Evolutionary conservation across 108 stramenopile species (phyloP), one percentile per base, ranked within the genome.

Genomic region (Cylindrotheca closterium): DNA sequence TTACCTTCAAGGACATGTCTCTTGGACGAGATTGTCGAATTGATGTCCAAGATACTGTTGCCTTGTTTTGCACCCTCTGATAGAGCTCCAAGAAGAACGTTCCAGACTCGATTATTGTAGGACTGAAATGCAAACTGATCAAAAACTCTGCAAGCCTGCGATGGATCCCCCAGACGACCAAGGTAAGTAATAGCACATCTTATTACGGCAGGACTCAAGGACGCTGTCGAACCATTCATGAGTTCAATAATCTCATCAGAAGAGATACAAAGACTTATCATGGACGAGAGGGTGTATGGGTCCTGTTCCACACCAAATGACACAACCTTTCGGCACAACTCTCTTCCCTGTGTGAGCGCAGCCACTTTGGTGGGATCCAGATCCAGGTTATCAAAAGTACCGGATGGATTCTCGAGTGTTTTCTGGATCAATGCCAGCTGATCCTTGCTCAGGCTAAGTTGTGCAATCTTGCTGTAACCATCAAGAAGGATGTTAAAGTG

Each of bases 401-500:
- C 7, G 10, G 7, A 10, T 15, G 37, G 37, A 10, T 42, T 7
- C 10, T 10, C 37, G 15, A 10, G 10, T 10, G 15, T 42, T 15
- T 42, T 7, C 37, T 7, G 15, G 7, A 7, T 15, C 37, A 42
- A 42, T 10, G 10, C 37, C 10, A 15, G 7, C 7, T 42, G 7
- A 7, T 42, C 37, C 7, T 42, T 7, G 15, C 15, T 42, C 37
- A 10, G 37, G 10, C 15, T 15, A 7, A 42, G 15, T 42, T 42
- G 24, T 58, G 48, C 49, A 50, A 21, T 47, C 10, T 53, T 5
- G 26, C 57, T 52, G 22, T 89, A 93, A 24, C 86, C 88, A n/a
- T 82, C 79, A 19, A 93, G 45, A 4, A 93, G 50, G 30, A 86
- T 74, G 57, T 89, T 93, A 79, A 86, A 93, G 46, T 88, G 88